Evolutionary conservation across 768 basidiomycete genomes (phyloP), one percentile per base, ranked within the genome.

Genomic region (Kwoniella pini): DNA sequence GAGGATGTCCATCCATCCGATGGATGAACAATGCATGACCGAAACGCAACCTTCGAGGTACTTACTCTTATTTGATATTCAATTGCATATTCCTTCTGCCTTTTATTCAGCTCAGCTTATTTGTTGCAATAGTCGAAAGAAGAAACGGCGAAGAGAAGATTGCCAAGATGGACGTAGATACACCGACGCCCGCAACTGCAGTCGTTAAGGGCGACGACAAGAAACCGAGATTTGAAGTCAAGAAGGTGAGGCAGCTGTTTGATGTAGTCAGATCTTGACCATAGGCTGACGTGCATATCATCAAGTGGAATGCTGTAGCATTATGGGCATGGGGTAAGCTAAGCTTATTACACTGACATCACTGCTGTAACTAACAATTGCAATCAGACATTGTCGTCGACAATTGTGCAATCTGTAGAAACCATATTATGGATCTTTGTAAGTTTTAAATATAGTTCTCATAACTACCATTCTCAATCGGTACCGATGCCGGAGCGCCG

Each of bases 391-490:
- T 98, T 74, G 93, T 96, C 62, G 95, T 97, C 59, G 95, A 98
- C 80, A 99, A 97, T 81, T 98, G 96, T 73, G 96, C 96, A 51
- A 99, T 99, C 82, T 99, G 96, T 84, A 87, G 93, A 79, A 97
- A 97, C 79, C 95, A 99, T 77, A 98, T 99, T 82, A 99, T 99
- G 96, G 96, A 99, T 80, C 88, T 98, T 44, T 99, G 96, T 98
- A 71, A 72, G 89, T 81, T 11, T 39, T 2, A 40, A 38, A 15
- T 33, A 51, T 27, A 33, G 31, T 7, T n/a, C n/a, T n/a, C n/a
- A n/a, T n/a, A n/a, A n/a, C n/a, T 36, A 42, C 13, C 33, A 36
- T 36, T 15, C 15, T 9, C 7, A 36, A 9, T 36, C 7, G 33
- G 9, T 36, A 36, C 15, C 33, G 15, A 36, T 9, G 33, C 7